Percentiles rank a stretch among this genome's conserved stretches.
Conservation (phyloP, 2,329 filamentous ascomycete genomes). For the Ophiostoma australiae region DNA sequence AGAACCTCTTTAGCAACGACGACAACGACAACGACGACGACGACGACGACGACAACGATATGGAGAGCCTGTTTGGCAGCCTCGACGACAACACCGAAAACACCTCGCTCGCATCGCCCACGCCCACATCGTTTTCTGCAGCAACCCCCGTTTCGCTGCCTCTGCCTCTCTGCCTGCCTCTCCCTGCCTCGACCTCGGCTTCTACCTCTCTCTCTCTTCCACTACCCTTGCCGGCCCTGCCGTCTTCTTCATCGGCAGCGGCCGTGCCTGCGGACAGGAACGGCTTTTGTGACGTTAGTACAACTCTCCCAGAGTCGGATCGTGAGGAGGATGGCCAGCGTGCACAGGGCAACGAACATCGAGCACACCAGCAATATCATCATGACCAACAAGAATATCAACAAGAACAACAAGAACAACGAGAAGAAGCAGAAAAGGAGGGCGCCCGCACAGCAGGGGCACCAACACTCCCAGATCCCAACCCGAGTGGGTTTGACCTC, state of each 20-base stretch:
- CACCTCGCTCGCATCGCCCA: neutral
- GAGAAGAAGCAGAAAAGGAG: neutral
- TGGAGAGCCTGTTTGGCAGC: conserved; percentile 22
- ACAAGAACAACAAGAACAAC: neutral
- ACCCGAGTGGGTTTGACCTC: conserved; percentile 5
- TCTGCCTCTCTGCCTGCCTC: neutral
- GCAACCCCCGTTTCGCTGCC: neutral
- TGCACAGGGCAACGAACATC: neutral
- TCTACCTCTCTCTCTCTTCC: neutral
- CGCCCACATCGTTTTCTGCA: neutral
- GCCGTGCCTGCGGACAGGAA: conserved; percentile 11
- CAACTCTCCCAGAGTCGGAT: conserved; percentile 17
- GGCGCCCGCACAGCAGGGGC: neutral
- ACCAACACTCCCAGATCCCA: neutral
- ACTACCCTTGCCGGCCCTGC: conserved; percentile 11
- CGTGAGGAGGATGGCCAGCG: neutral
- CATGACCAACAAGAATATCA: neutral
- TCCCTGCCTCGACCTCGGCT: conserved; percentile 2
- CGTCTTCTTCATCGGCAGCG: conserved; percentile 1
- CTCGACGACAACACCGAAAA: conserved; percentile 12
- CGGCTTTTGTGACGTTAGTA: conserved; percentile 23
- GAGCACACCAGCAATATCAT: neutral
- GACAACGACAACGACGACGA: conserved; percentile 8
- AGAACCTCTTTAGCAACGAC: conserved; percentile 7
- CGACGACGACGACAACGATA: conserved; percentile 12